Base-by-base conservation (phyloP, 108 stramenopile genomes). In the Discostella pseudostelligera region DNA sequence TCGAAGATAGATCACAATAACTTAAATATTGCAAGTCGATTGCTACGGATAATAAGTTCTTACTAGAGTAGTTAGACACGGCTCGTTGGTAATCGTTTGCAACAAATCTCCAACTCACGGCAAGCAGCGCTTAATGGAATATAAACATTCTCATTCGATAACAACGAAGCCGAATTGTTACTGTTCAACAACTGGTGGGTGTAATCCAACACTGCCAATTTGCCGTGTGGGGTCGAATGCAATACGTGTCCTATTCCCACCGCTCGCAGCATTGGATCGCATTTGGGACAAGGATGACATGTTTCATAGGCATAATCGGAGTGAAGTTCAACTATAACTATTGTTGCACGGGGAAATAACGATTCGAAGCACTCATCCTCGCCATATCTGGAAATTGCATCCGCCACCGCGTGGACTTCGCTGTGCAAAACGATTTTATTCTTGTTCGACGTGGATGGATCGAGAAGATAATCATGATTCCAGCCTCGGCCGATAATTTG, bases 251-350 rank as follows among this genome's bases (percentile, higher is more conserved):
- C 20, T 24, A 74, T 69, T 9, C 73, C 73, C n/a, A 74, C 73
- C 3, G 73, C 73, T 22, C 73, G 59, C 2, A 74, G 47, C 50
- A 69, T 16, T 0, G 73, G 67, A 36, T 74, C 68, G n/a, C 73
- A 74, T 45, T 74, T 74, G 16, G 73, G 73, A 56, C 73, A 74
- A 1, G 73, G 73, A 56, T 74, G 73, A 16, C 68, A 69, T 12
- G 48, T 42, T 9, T 74, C 73, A 16, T 74, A 74, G 7, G 68
- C 73, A 56, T 63, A 69, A 19, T 74, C 73, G 17, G 59, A 63
- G 8, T 17, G 22, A 11, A 74, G 47, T 28, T 74, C 73, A 20
- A 62, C 73, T 51, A 74, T 74, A 5, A 74, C 13, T 12, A 74
- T 69, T 1, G 67, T 69, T 44, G 73, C 67, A 21, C 50, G 32